Evolutionary conservation across 768 basidiomycete genomes (phyloP), one percentile per base, ranked within the genome.

Genomic region (Lactifluus volemus): DNA sequence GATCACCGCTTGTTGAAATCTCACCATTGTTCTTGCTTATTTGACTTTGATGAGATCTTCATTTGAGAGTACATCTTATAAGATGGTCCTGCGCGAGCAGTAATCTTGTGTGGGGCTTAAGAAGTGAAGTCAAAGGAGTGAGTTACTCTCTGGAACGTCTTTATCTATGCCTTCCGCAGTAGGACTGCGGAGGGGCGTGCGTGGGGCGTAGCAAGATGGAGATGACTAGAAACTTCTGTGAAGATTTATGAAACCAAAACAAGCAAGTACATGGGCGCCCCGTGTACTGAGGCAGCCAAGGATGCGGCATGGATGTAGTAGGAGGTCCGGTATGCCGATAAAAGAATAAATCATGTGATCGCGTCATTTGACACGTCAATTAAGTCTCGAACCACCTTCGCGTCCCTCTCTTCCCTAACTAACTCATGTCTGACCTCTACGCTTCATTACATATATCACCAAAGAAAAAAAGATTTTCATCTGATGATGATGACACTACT

Each of bases 381-480:
- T 48, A 30, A 51, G 55, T 51, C 41, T 53, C 51, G 25, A 25
- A 25, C 25, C 25, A 25, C 49, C 44, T 3, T 49, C 38, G 21
- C 34, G 8, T 21, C 56, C 49, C 38, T 21, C 36, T 19, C 30
- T 61, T 12, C 38, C 10, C 25, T 25, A 25, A 25, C 25, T 25
- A 39, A 34, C 21, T 49, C 17, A 81, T 87, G 85, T 80, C 84
- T 17, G 80, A 82, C 67, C 71, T 86, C 14, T 87, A 86, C 70
- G 73, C 82, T 45, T 72, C 81, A 15, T 79, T 90, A 25, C 75
- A 78, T 49, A 74, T 89, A 52, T 88, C 88, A 39, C 87, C 86
- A 0, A 79, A 70, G 67, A 90, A 89, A 76, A 88, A 85, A 72
- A 82, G 89, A 58, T 73, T 73, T 56, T 75, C 78, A 39, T 70